These are phyloP conservation scores for Iodosphaeria phyllophila DNA, from an alignment of 2,329 filamentous ascomycete genomes.

Conservation along the genomic window DNA sequence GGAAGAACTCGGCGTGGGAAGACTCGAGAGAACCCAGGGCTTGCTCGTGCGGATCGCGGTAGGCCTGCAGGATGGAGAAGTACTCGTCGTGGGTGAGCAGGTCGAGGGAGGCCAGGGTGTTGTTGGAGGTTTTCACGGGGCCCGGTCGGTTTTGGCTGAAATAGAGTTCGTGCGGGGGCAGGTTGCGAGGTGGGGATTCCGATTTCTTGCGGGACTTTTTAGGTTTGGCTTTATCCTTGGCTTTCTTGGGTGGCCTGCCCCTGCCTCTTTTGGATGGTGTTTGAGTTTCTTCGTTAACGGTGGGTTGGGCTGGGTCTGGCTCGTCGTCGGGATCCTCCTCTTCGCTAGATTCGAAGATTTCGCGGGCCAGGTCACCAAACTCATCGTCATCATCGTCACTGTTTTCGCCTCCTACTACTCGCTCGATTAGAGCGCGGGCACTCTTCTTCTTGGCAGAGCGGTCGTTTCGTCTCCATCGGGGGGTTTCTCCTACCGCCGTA, in stretches of 20 bases:
- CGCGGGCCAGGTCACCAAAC: slow-evolving; percentile 45
- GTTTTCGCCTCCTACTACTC: slow-evolving; percentile 40
- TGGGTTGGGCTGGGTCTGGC: slow-evolving; percentile 4
- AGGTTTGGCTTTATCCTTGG: slow-evolving; percentile 7
- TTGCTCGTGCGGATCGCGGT: slow-evolving; percentile 47
- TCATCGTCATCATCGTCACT: slow-evolving; percentile 65
- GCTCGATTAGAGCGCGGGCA: slow-evolving; percentile 23
- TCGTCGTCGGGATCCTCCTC: slow-evolving; percentile 18
- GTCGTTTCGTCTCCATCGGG: slow-evolving; percentile 51
- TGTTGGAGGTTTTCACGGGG: slow-evolving; percentile 67
- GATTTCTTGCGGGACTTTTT: slow-evolving; percentile 35
- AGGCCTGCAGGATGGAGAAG: slow-evolving; percentile 47
- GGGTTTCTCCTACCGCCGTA: slow-evolving; percentile 26
- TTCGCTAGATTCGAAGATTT: slow-evolving; percentile 44
- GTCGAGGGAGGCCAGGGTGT: slow-evolving; percentile 55
- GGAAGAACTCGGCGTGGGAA: slow-evolving; percentile 64
- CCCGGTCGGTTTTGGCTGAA: slow-evolving; percentile 84
- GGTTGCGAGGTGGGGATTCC: slow-evolving; percentile 61
- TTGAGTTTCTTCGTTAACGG: slow-evolving; percentile 14
- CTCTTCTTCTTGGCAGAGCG: slow-evolving; percentile 37
- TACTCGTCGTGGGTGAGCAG: slow-evolving; percentile 87
- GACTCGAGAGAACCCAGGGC: slow-evolving; percentile 56
- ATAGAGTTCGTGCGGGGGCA: slow-evolving; percentile 79
- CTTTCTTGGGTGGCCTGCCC: slow-evolving; percentile 26
- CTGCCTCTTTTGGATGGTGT: slow-evolving; percentile 29